Evolutionary conservation across 768 basidiomycete genomes (phyloP).

Genomic region (Goffeauzyma gilvescens): DNA sequence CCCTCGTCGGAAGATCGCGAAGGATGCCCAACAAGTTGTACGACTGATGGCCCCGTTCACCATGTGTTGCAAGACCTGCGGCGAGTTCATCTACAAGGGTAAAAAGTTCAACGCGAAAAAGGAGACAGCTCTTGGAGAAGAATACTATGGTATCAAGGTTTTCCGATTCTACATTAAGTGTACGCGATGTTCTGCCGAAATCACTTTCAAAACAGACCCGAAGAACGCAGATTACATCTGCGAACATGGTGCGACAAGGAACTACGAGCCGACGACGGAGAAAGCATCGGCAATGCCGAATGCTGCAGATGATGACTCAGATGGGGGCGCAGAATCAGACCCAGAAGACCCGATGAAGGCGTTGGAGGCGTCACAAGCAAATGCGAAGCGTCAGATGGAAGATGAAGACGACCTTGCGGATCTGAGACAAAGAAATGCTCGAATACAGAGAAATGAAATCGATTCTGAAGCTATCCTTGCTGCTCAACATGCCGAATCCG

Average conservation of each 20-base stretch:
- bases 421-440: constrained; percentile 48
- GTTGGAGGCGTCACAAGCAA: constrained; percentile 74
- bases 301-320: constrained; percentile 31
- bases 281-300: constrained; percentile 21
- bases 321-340: constrained; percentile 27
- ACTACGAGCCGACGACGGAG: constrained; percentile 46
- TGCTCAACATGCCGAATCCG: constrained; percentile 35
- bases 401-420: constrained; percentile 89
- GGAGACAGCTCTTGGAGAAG: constrained; percentile 91
- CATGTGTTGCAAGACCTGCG: constrained; percentile 73
- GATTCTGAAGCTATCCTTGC: constrained; percentile 45
- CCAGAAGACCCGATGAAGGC: constrained; percentile 79
- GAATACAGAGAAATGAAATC: constrained; percentile 46
- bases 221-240: constrained; percentile 42
- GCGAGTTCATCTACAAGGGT: constrained; percentile 93
- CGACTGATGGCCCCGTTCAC: constrained; percentile 99
- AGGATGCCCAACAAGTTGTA: constrained; percentile 91
- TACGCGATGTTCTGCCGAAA: constrained; percentile 88
- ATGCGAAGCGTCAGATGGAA: constrained; percentile 96
- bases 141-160: constrained; percentile 89
- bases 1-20: constrained; percentile 68
- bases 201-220: constrained; percentile 98
- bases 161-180: constrained; percentile 39
- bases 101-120: constrained; percentile 99
- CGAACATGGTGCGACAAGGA: constrained; percentile 91